Conservation (phyloP, 2,329 filamentous ascomycete species). For the Neoscytalidium dimidiatum region DNA sequence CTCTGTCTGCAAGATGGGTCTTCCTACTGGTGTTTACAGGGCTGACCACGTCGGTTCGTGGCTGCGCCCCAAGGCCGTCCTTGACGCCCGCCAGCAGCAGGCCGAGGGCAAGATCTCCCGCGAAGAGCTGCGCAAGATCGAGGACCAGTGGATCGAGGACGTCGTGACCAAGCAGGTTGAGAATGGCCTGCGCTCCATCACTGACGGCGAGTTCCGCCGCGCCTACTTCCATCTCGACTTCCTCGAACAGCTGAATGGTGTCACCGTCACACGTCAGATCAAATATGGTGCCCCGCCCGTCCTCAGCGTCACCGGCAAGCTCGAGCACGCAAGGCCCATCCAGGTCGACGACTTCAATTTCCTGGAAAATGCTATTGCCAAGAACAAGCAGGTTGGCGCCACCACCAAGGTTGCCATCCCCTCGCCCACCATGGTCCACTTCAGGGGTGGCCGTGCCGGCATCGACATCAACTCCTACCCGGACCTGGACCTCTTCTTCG, state of each 20-base stretch:
- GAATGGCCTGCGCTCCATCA: slow-evolving; percentile 53
- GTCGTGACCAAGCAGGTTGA: slow-evolving; percentile 53
- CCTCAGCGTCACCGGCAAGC: slow-evolving; percentile 57
- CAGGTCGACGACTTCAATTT: slow-evolving; percentile 60
- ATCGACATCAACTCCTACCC: slow-evolving; percentile 58
- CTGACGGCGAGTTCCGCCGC: slow-evolving; percentile 60
- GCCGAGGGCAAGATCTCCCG: slow-evolving; percentile 45
- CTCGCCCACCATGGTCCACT: slow-evolving; percentile 62
- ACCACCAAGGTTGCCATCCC: slow-evolving; percentile 61
- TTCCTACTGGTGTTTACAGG: slow-evolving; percentile 42
- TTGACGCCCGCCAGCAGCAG: slow-evolving; percentile 52
- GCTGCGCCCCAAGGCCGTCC: slow-evolving; percentile 53
- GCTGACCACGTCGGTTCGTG: slow-evolving; percentile 61
- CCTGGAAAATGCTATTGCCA: slow-evolving; percentile 51
- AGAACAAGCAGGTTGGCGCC: slow-evolving; percentile 35
- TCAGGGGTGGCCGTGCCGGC: slow-evolving; percentile 56
- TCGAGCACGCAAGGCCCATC: slow-evolving; percentile 54
- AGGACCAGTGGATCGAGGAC: slow-evolving; percentile 52
- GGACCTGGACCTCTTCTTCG: slow-evolving; percentile 57
- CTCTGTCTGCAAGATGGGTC: slow-evolving; percentile 31
- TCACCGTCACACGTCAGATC: slow-evolving; percentile 53
- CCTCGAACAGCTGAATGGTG: slow-evolving; percentile 55
- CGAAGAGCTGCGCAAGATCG: slow-evolving; percentile 51
- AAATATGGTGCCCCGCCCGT: slow-evolving; percentile 54
- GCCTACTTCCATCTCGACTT: slow-evolving; percentile 63